Conservation (phyloP, 1,139 yeast species). For the Ogataea hybrid region DNA sequence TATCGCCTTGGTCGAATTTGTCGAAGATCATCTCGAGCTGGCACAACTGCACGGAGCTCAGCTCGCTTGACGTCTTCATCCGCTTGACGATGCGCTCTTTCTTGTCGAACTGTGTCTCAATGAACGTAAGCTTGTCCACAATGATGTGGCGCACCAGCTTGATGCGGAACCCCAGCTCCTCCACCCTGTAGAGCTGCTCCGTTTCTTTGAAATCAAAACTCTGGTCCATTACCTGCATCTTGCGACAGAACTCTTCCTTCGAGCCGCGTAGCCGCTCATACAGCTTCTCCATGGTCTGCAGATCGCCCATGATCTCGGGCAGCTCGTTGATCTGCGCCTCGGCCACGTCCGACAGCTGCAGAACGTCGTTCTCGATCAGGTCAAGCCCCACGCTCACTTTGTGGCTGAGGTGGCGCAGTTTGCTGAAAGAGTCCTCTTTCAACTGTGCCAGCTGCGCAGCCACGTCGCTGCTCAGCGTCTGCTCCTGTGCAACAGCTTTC, state of each 20-base stretch:
- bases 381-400: slow-evolving; percentile 18
- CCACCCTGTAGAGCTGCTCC: slow-evolving; percentile 11
- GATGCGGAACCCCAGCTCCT: slow-evolving; percentile 14
- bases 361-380: slow-evolving; percentile 18
- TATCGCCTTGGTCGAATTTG: slow-evolving; percentile 34
- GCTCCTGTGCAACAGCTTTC: slow-evolving; percentile 12
- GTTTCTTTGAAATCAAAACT: slow-evolving; percentile 3
- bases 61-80: slow-evolving; percentile 5
- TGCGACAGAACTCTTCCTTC: slow-evolving; percentile 5
- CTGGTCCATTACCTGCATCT: slow-evolving; percentile 1
- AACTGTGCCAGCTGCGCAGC: slow-evolving; percentile 5
- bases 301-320: slow-evolving; percentile 18
- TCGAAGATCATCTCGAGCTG: slow-evolving; percentile 27
- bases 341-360: slow-evolving; percentile 13
- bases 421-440: slow-evolving; percentile 11
- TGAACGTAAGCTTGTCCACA: slow-evolving; percentile 16
- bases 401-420: slow-evolving; percentile 16
- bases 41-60: slow-evolving; percentile 11
- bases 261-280: slow-evolving; percentile 1
- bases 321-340: slow-evolving; percentile 19
- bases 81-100: slow-evolving; percentile 13
- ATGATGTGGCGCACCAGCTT: slow-evolving; percentile 12
- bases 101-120: slow-evolving; percentile 17
- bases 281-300: slow-evolving; percentile 12
- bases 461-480: slow-evolving; percentile 3